Evolutionary conservation across 345 rosid genomes (phyloP).

Genomic region (Tarenaya hassleriana): DNA sequence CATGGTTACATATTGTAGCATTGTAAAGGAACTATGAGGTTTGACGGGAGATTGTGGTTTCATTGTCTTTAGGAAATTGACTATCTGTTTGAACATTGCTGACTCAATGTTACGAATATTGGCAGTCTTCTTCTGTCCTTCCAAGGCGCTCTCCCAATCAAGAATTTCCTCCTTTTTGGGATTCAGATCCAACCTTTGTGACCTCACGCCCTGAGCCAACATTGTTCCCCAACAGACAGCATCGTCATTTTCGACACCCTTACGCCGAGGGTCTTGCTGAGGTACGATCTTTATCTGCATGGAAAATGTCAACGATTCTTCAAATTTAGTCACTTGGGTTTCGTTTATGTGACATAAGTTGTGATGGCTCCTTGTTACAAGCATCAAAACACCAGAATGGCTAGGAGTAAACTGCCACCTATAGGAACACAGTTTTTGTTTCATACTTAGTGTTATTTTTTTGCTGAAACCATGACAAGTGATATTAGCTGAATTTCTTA

Average conservation of each 20-base stretch:
- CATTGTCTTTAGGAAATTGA: neutral
- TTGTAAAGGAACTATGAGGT: constrained; percentile 12
- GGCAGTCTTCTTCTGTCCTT: constrained; percentile 51
- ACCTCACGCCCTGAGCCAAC: constrained; percentile 38
- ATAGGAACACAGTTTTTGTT: no score
- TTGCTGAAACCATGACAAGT: no score
- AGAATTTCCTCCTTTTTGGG: constrained; percentile 39
- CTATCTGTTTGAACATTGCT: constrained; percentile 13
- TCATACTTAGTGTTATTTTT: no score
- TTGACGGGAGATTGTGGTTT: neutral
- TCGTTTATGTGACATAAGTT: neutral
- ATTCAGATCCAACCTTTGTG: constrained; percentile 36
- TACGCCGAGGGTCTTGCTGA: constrained; percentile 80
- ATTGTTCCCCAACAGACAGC: constrained; percentile 43
- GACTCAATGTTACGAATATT: constrained; percentile 17
- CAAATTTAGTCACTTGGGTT: neutral
- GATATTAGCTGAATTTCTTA: no score
- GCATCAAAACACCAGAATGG: no score
- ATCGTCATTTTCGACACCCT: constrained; percentile 64
- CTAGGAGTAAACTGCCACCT: no score
- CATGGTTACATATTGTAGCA: neutral
- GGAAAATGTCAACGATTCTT: neutral
- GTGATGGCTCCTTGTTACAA: neutral
- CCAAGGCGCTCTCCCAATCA: constrained; percentile 35
- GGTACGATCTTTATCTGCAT: constrained; percentile 33